Conservation (phyloP, 345 rosid species). For the Syzygium aromaticum region DNA sequence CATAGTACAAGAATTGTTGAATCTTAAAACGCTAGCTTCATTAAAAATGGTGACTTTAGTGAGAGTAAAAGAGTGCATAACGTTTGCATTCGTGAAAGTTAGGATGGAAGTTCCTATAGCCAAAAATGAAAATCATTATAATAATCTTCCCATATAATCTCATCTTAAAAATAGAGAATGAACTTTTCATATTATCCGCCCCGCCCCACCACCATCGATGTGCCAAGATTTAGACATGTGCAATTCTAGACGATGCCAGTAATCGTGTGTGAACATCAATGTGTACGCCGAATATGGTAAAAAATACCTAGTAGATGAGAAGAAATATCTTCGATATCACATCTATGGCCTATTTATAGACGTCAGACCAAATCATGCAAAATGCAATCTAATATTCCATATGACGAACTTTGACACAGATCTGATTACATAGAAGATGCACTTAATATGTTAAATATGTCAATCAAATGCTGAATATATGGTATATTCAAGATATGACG, state of each 20-base stretch:
- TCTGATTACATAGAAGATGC: fast-evolving
- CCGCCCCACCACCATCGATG: neutral
- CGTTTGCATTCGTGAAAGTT: neutral
- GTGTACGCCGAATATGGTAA: neutral
- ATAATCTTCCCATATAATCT: neutral
- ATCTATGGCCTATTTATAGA: neutral
- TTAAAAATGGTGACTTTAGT: fast-evolving
- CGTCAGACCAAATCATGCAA: fast-evolving
- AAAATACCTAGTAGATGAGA: neutral
- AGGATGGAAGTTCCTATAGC: fast-evolving
- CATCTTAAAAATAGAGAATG: neutral
- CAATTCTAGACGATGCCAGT: neutral
- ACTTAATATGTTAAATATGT: neutral
- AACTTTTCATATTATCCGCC: too few species aligned
- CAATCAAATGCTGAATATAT: neutral
- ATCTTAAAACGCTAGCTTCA: too few species aligned
- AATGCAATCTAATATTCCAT: neutral
- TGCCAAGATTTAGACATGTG: too few species aligned
- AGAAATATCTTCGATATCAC: neutral
- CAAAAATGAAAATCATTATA: too few species aligned
- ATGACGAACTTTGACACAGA: neutral
- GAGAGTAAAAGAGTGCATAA: neutral
- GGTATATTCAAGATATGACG: neutral
- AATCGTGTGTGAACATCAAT: neutral
- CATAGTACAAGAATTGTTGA: too few species aligned